Percentiles rank a stretch among this genome's conserved stretches.
Conservation (phyloP, 495 filamentous ascomycete species). For the Hamigera avellanea region DNA sequence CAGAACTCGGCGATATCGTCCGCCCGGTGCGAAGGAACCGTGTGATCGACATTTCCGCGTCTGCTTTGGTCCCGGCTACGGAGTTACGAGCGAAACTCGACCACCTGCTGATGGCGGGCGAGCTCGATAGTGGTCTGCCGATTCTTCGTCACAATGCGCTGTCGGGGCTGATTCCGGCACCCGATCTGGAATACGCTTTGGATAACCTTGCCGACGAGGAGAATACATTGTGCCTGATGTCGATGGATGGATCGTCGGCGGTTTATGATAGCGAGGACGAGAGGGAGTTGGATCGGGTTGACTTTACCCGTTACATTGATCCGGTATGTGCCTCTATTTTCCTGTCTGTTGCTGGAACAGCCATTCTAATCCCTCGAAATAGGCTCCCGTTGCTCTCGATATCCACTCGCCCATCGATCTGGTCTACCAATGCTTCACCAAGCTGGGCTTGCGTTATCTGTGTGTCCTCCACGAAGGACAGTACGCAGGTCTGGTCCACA, state of each 20-base stretch:
- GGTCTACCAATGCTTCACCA: conserved; percentile 94
- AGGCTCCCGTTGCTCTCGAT: conserved; percentile 79
- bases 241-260: conserved; percentile 42
- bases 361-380: conserved; percentile 3
- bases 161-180: conserved; percentile 83
- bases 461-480: conserved; percentile 76
- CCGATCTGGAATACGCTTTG: conserved; percentile 87
- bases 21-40: conserved; percentile 59
- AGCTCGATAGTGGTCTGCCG: conserved; percentile 85
- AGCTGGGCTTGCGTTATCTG: conserved; percentile 84
- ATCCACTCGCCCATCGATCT: conserved; percentile 86
- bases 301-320: conserved; percentile 89
- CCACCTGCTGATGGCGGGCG: conserved; percentile 68
- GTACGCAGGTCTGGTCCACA: conserved; percentile 89
- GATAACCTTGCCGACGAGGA: conserved; percentile 70
- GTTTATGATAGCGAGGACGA: conserved; percentile 40
- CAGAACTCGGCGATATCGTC: conserved; percentile 75
- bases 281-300: conserved; percentile 22
- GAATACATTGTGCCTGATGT: conserved; percentile 70
- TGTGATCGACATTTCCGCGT: conserved; percentile 77
- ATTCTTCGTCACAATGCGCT: conserved; percentile 71
- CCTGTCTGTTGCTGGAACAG: not conserved
- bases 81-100: conserved; percentile 72
- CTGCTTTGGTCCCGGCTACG: conserved; percentile 61
- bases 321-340: conserved; percentile 37